Base-by-base conservation (phyloP, 768 basidiomycete species). In the Lepiota subincarnata region DNA sequence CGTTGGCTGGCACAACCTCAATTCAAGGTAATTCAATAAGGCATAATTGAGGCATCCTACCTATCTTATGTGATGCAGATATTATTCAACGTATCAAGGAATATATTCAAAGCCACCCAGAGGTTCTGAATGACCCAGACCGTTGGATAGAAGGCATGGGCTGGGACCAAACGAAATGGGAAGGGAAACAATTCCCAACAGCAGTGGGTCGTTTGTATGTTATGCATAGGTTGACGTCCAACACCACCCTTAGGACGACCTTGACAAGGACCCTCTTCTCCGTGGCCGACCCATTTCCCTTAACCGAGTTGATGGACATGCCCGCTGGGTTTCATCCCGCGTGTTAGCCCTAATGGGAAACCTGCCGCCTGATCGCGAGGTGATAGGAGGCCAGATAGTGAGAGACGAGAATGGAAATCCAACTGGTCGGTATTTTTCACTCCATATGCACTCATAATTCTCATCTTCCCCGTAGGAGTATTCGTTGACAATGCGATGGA, bases 151-250 rank as follows among this genome's bases (percentile, higher is more conserved):
- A 84, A 59, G 94, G 92, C 10, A 80, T 87, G 73, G 95, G 95
- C 4, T 98, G 95, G 94, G 91, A 98, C 62, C 93, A 98, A 68
- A 96, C 88, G 1, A 76, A 79, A 53, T 92, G 89, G 89, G 58
- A 75, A 6, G 75, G 72, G 10, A 66, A 72, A 7, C 64, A 73
- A 19, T 94, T 92, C 58, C 92, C 92, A 2, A 83, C 78, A 28
- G 84, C 89, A 1, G 92, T 90, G 60, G 22, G 77, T 63, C 35
- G 40, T 6, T 1, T 57, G 26, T 53, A 8, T 42, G 20, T 54
- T 14, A 10, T 35, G 18, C 2, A 4, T 24, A 7, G n/a, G 38
- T 2, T 28, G 4, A 16, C 12, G 3, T 44, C 36, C 44, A 36
- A 53, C 18, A 46, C 13, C 1, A 47, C 28, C 35, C 11, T 6